Percentiles rank a stretch among this genome's conserved stretches.
Conservation (phyloP, 2,329 filamentous ascomycete genomes). For the Neonectria hederae region DNA sequence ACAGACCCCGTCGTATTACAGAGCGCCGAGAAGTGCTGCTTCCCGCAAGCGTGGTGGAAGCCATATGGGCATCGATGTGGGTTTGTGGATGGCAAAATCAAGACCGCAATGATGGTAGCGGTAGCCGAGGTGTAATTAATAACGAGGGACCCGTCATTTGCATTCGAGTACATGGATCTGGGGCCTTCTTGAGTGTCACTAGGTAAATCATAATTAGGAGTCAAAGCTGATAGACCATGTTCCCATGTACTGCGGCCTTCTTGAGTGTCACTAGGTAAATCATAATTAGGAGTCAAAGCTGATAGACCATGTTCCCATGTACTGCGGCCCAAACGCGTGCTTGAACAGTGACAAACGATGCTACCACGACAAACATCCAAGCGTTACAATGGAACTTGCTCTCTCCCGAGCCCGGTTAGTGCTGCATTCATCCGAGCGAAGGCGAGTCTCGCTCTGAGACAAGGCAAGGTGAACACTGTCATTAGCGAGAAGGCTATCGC, state of each 20-base stretch:
- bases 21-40: not conserved
- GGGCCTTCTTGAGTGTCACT: not conserved
- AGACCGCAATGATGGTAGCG: not conserved
- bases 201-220: not conserved
- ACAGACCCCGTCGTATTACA: not conserved
- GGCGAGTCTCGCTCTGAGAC: not conserved
- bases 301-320: not conserved
- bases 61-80: not conserved
- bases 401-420: not conserved
- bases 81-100: not conserved
- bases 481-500: not conserved
- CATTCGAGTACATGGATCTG: not conserved
- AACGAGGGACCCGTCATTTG: not conserved
- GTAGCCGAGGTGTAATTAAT: not conserved
- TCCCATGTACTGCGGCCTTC: not conserved
- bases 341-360: not conserved
- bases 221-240: not conserved
- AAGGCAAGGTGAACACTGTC: not conserved
- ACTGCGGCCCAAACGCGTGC: too few relatives aligned
- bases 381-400: conserved; percentile 1
- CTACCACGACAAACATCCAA: not conserved
- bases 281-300: not conserved
- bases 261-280: not conserved
- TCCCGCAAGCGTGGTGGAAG: not conserved
- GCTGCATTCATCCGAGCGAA: not conserved